Evolutionary conservation across 2,329 filamentous ascomycete genomes (phyloP).

Genomic region (Tricladium varicosporioides): DNA sequence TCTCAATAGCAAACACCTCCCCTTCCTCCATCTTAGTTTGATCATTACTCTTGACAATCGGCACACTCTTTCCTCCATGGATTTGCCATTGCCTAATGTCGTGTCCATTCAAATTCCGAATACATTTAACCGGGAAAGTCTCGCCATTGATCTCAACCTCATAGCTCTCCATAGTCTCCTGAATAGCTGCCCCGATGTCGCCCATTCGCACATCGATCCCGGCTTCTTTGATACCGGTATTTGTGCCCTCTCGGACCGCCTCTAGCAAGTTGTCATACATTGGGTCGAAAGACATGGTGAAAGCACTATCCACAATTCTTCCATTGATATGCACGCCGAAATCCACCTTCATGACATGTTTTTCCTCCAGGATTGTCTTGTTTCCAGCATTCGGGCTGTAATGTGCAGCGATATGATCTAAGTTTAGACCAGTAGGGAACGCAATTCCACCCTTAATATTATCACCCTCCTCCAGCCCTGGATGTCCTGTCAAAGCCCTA

Average conservation of each 20-base stretch:
- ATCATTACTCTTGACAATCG: constrained; percentile 85
- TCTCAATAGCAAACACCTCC: constrained; percentile 93
- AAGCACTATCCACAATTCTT: constrained; percentile 69
- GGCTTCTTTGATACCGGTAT: constrained; percentile 80
- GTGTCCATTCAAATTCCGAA: constrained; percentile 63
- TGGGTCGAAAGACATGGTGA: constrained; percentile 66
- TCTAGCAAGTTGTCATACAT: constrained; percentile 66
- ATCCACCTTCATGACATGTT: constrained; percentile 73
- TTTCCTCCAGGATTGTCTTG: constrained; percentile 64
- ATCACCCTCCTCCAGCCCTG: constrained; percentile 75
- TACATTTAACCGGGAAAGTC: constrained; percentile 52
- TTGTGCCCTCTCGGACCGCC: constrained; percentile 67
- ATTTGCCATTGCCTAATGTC: constrained; percentile 88
- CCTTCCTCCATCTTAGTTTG: constrained; percentile 98
- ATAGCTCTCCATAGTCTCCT: constrained; percentile 62
- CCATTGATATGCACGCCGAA: constrained; percentile 72
- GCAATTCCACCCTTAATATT: constrained; percentile 77
- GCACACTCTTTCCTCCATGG: constrained; percentile 89
- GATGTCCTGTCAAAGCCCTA: constrained; percentile 72
- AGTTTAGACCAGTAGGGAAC: constrained; percentile 79
- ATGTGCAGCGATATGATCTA: constrained; percentile 84
- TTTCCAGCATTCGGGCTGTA: constrained; percentile 87
- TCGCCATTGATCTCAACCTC: constrained; percentile 54
- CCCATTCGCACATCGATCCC: constrained; percentile 89
- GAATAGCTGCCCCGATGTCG: constrained; percentile 56